Base-by-base conservation (phyloP, 768 basidiomycete genomes). In the Saitozyma sp. region DNA sequence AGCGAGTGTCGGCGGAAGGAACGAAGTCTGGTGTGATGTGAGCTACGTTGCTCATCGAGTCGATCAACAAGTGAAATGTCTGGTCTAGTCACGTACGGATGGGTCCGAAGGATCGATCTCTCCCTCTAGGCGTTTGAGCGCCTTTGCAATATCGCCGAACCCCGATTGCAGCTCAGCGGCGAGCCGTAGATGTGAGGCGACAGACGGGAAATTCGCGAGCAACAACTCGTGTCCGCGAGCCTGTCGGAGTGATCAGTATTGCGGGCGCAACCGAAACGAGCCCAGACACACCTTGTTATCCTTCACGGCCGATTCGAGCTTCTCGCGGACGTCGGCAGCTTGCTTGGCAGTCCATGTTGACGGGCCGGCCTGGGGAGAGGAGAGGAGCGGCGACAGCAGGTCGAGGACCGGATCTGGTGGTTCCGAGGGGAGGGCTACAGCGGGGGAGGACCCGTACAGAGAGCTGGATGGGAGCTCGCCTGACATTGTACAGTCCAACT, bases 171-270 rank as follows among this genome's bases (percentile, higher is more conserved):
- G 9, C 38, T n/a, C 14, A 56, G 29, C n/a, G 53, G 9, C 8
- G 87, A 84, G 66, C 92, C 87, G 67, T 88, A 86, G 68, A 95
- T 82, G 84, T 70, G 83, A 81, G 86, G 92, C 78, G n/a, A 72
- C 64, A 14, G 67, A 48, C 17, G 50, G 63, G n/a, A 60, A 69
- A 39, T 66, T 59, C 9, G 54, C 10, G 45, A 69, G 65, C 50
- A 67, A 62, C 58, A 69, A 56, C 53, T 58, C 51, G 66, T 68
- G 74, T 59, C 51, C 52, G 70, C 17, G 70, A 38, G 54, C 37
- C 64, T 66, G 38, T 29, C 29, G 29, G 48, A 3, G 17, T 17
- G 14, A 19, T 64, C 56, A 66, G 40, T 45, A 38, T 3, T 42
- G 17, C n/a, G 11, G 45, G 45, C 45, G 45, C 45, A 3, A 17